These are phyloP conservation scores for Fusarium irregulare DNA, from an alignment of 2,329 filamentous ascomycete species.

Conservation along the genomic window DNA sequence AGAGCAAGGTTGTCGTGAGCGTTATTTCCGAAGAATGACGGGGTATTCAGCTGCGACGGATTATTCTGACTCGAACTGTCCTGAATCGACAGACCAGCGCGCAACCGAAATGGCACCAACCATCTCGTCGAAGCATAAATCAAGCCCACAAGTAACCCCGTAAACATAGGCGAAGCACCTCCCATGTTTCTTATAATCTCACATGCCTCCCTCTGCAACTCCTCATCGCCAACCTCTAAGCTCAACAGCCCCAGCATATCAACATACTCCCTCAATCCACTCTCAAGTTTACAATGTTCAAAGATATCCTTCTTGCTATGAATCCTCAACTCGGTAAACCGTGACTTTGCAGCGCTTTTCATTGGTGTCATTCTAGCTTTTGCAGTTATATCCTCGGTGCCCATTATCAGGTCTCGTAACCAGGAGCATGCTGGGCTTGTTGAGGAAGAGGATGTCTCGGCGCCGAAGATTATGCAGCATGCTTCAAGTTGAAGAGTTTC, in stretches of 20 bases:
- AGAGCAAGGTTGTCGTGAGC: fast-evolving
- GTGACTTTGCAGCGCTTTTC: conserved; percentile 35
- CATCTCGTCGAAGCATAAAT: conserved; percentile 17
- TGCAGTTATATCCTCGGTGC: conserved; percentile 6
- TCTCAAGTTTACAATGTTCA: conserved; percentile 46
- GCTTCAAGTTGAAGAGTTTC: conserved; percentile 42
- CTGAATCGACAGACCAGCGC: not conserved
- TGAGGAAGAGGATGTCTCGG: conserved; percentile 28
- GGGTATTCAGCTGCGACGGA: not conserved
- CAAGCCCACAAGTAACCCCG: conserved; percentile 13
- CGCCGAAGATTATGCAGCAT: conserved; percentile 47
- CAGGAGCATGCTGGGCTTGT: conserved; percentile 30
- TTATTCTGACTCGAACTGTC: not conserved
- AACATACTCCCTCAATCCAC: conserved; percentile 28
- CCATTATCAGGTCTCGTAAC: conserved; percentile 44
- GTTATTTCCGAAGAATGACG: not conserved
- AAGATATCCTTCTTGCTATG: conserved; percentile 47
- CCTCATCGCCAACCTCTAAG: conserved; percentile 13
- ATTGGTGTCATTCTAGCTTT: conserved; percentile 43
- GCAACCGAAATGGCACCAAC: conserved; percentile 13
- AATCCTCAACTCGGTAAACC: conserved; percentile 38
- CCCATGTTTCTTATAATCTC: conserved; percentile 23
- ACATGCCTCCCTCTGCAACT: conserved; percentile 34
- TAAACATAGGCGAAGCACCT: conserved; percentile 25
- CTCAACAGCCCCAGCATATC: not conserved